phyloP scores from a whole-genome alignment of 306 rosid genomes.

The Cyclanthera cordifolia region DNA sequence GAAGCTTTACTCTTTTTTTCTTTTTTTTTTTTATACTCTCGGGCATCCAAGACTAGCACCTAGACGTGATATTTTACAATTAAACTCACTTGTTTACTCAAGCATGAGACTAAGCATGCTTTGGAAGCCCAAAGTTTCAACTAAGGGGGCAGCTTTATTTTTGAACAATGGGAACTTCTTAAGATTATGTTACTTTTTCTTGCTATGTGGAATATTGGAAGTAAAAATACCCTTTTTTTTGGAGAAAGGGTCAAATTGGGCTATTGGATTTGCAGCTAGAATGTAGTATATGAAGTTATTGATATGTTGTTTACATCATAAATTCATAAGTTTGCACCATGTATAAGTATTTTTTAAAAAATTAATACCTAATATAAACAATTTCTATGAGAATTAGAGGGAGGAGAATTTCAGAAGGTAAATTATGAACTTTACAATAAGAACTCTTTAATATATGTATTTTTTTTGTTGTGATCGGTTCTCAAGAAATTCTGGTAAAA shows the following conservation, averaged over 20 bases:
- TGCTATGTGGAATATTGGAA: neutral
- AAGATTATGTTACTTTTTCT: neutral
- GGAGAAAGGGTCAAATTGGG: neutral
- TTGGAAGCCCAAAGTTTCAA: too few relatives aligned
- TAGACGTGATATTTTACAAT: too few relatives aligned
- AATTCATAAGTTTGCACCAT: neutral
- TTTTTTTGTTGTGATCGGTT: neutral
- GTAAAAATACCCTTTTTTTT: neutral
- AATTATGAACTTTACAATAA: neutral
- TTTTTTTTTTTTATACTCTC: too few relatives aligned
- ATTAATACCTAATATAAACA: neutral
- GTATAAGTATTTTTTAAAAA: neutral
- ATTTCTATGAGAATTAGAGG: neutral
- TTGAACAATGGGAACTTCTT: neutral
- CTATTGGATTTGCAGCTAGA: neutral
- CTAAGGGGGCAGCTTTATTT: too few relatives aligned
- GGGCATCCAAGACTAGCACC: too few relatives aligned
- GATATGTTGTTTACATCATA: neutral
- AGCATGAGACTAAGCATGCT: too few relatives aligned
- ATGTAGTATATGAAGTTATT: neutral
- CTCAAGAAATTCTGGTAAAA: neutral
- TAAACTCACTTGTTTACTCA: too few relatives aligned
- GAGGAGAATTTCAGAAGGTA: neutral
- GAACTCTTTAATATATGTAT: too few relatives aligned
- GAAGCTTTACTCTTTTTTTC: neutral